Base-by-base conservation (phyloP, 192 early-diverging fungal genomes). In the Glomus cerebriforme region DNA sequence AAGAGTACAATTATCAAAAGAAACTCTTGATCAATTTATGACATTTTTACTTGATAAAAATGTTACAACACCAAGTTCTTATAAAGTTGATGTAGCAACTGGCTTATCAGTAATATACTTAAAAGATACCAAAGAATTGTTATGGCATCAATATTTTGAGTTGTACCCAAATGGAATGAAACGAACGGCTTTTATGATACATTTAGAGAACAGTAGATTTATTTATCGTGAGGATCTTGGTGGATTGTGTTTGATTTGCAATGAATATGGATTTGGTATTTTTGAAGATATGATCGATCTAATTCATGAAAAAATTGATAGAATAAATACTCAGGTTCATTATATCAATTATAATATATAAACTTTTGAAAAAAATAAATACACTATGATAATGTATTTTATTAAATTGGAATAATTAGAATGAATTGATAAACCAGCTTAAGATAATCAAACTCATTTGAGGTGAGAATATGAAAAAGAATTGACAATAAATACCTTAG, bases 61-160 rank as follows among this genome's bases (percentile, higher is more conserved):
- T 13, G n/a, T 65, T 65, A 31, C n/a, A 65, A 65, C n/a, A 29
- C 13, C n/a, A 15, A 65, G 29, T 31, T 65, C 29, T 26, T 65
- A 65, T 31, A 65, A 31, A 65, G 63, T 65, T 31, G 63, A 65
- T 65, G n/a, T 9, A 45, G 10, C 8, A 31, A 65, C 7, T 65
- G 29, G 63, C 13, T 31, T 31, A 31, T 29, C 29, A 9, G 8
- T 71, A 12, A 49, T 24, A 19, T 70, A 70, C 15, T 24, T 70
- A 43, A 37, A 70, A 70, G 67, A 70, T 43, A 15, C 32, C 17
- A 70, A 70, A 70, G 43, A 70, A 70, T 29, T 37, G 7, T 13
- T 70, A 43, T 70, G 27, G 10, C 10, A 9, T 3, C 10, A 45
- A 45, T 45, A 45, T 45, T 45, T 45, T 45, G 43, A 45, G 43